These are phyloP conservation scores for Monilinia fructigena DNA, from an alignment of 2,329 filamentous ascomycete genomes.

Conservation along the genomic window DNA sequence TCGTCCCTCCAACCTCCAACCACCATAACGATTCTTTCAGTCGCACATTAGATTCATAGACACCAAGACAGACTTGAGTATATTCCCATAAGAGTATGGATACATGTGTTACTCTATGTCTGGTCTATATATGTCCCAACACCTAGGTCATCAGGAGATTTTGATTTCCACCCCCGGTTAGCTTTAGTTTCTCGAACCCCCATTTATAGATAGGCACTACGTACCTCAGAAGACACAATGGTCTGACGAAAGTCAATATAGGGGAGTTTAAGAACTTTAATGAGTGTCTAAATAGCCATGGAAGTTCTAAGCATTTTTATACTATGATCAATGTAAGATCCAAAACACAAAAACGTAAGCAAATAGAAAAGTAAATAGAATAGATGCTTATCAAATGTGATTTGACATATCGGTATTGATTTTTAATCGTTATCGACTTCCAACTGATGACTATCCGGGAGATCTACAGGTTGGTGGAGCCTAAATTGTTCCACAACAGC, in stretches of 20 bases:
- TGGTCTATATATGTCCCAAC: no score
- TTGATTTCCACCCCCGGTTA: no score
- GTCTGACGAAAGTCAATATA: no score
- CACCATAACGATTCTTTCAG: not conserved
- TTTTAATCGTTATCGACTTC: not conserved
- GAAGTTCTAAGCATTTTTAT: not conserved
- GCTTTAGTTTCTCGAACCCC: no score
- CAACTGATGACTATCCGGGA: not conserved
- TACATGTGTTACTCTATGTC: not conserved
- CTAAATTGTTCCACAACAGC: not conserved
- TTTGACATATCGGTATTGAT: not conserved
- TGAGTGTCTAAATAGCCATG: not conserved
- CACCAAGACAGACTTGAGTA: not conserved
- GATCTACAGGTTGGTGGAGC: conserved; percentile 13
- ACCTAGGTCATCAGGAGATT: no score
- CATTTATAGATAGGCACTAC: no score
- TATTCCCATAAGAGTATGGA: not conserved
- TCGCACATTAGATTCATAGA: not conserved
- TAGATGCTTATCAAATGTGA: not conserved
- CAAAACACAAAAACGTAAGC: no score
- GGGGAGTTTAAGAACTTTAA: not conserved
- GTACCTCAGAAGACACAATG: no score
- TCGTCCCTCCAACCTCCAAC: not conserved
- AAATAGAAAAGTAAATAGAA: no score
- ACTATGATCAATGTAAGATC: not conserved